Base-by-base conservation (phyloP, 352 stramenopile genomes). In the Pilasporangium apinafurcum region DNA sequence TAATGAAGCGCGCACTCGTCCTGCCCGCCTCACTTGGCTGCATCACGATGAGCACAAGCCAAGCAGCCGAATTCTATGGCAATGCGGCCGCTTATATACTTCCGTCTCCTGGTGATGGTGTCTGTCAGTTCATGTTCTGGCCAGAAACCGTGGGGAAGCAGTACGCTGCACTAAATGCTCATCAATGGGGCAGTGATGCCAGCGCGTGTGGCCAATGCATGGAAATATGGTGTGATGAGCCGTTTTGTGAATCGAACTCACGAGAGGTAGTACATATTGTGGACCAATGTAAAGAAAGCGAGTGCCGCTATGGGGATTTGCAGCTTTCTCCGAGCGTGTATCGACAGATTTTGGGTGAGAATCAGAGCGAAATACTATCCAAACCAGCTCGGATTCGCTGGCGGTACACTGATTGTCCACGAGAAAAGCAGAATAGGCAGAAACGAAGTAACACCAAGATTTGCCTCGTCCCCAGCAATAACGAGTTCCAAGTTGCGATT, bases 171-270 rank as follows among this genome's bases (percentile, higher is more conserved):
- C 28, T n/a, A 30, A 17, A 30, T 22, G 21, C 27, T 47, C 39
- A 30, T 14, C 24, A 37, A 17, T 37, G 28, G 12, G 8, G 17
- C 2, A n/a, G 27, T 30, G 21, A 18, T 21, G 16, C 17, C 39
- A 21, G 17, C 4, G 26, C 26, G 2, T 67, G 58, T 25, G 48
- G 43, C 13, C 40, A 51, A 21, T 71, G 61, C 17, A 44, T 35
- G 5, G 41, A 65, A 42, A 20, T 65, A 4, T 65, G 56, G 61
- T 62, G 52, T 24, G 49, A 48, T 25, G 38, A 42, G 17, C 24
- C 27, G 8, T 29, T 35, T n/a, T 28, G 20, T 10, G 27, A 35
- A 13, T 54, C 37, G 28, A 21, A 8, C 12, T 24, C 18, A 34
- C 47, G 44, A n/a, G 39, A 44, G 28, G 25, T 67, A n/a, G 28